Base-by-base conservation (phyloP, 345 rosid genomes). In the Gossypioides kirkii region DNA sequence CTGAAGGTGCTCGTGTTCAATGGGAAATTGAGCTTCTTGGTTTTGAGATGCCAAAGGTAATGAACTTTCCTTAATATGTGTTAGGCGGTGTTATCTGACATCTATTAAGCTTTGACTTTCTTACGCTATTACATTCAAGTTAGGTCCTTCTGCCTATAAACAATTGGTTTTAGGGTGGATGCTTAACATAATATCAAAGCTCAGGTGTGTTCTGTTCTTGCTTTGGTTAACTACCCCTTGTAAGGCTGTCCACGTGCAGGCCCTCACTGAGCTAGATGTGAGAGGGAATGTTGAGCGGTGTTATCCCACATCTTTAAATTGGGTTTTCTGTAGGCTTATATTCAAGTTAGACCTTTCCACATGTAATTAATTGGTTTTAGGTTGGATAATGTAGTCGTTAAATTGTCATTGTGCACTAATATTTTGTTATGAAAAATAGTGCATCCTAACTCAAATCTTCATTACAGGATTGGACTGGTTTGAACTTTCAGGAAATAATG, bases 11-110 rank as follows among this genome's bases (percentile, higher is more conserved):
- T 76, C 93, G 88, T 74, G 77, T 92, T 73, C 94, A 86, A 74
- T 95, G 99, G 98, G 96, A 91, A 82, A 91, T 95, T 80, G 97
- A 95, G 82, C 97, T 95, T 77, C 91, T 95, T 84, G 83, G 96
- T 78, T 92, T 95, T 78, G 99, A 95, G 85, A 92, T 80, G 84
- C 97, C 98, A 17, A 87, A 77, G 87, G 99, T 95, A 89, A 86
- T 73, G 13, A n/a, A n/a, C 36, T 65, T 64, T 43, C 16, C 45
- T 23, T 11, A 5, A 20, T n/a, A n/a, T n/a, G 45, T 8, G 45
- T 42, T 42, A 42, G 10, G 45, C 10, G 4, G 47, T 43, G 13
- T 43, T 43, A 43, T 43, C 47, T 43, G 11, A 43, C 47, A 43
- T 43, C 47, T 43, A 10, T 55, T 55, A 55, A 16, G 14, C 20